Percentiles rank a stretch among this genome's conserved stretches.
These are phyloP conservation scores for Lactarius evosmus DNA, from an alignment of 768 basidiomycete species.

Conservation along the genomic window DNA sequence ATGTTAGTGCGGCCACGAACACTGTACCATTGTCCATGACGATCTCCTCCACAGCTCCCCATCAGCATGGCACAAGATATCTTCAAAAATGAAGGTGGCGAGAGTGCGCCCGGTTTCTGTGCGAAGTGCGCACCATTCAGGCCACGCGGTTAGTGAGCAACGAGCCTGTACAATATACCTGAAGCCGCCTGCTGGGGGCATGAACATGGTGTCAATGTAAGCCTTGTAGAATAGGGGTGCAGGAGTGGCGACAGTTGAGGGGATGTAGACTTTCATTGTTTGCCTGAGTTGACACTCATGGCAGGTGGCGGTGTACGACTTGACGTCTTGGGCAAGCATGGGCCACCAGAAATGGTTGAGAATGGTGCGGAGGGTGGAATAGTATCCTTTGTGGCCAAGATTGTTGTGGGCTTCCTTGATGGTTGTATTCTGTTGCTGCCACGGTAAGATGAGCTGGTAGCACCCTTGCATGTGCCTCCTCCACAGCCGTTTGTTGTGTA, in stretches of 20 bases:
- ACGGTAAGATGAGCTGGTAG: conserved; percentile 28
- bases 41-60: too few relatives aligned
- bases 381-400: too few relatives aligned
- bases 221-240: too few relatives aligned
- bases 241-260: conserved; percentile 26
- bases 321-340: conserved; percentile 23
- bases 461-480: conserved; percentile 15
- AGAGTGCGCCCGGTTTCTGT: conserved; percentile 35
- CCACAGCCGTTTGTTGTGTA: conserved; percentile 15
- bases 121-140: too few relatives aligned
- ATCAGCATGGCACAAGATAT: too few relatives aligned
- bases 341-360: conserved; percentile 33
- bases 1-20: too few relatives aligned
- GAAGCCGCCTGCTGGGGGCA: conserved; percentile 37
- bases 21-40: too few relatives aligned
- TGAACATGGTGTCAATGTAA: conserved; percentile 43
- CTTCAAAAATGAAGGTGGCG: too few relatives aligned
- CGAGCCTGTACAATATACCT: conserved; percentile 39
- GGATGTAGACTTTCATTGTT: conserved; percentile 28
- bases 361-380: conserved; percentile 16
- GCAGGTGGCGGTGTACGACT: conserved; percentile 34
- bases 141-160: conserved; percentile 35
- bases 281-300: conserved; percentile 39
- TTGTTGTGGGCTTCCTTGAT: conserved; percentile 31
- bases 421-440: conserved; percentile 2